Conservation (phyloP, 768 basidiomycete genomes). For the Coprinopsis marcescibilis region DNA sequence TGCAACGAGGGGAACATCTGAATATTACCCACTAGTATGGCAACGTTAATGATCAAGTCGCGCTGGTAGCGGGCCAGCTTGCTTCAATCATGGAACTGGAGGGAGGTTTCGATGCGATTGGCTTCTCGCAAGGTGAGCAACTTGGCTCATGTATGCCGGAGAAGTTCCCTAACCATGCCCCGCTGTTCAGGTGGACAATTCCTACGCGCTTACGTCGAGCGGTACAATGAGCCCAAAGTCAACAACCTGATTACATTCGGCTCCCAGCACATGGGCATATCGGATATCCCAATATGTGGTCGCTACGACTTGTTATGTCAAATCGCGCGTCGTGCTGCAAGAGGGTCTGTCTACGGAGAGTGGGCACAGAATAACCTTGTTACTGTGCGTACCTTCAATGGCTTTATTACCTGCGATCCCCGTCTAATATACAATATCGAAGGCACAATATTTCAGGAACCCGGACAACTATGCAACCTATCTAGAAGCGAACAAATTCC, state of each 20-base stretch:
- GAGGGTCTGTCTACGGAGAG: slow-evolving; percentile 57
- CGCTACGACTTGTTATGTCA: slow-evolving; percentile 67
- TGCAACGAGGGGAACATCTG: not conserved
- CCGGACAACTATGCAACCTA: slow-evolving; percentile 54
- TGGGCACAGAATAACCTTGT: slow-evolving; percentile 78
- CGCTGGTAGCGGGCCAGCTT: slow-evolving; percentile 59
- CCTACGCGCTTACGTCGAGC: slow-evolving; percentile 77
- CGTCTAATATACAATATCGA: not conserved
- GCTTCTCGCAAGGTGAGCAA: slow-evolving; percentile 71
- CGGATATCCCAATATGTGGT: slow-evolving; percentile 64
- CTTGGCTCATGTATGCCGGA: slow-evolving; percentile 8
- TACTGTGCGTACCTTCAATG: slow-evolving; percentile 40
- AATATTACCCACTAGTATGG: slow-evolving; percentile 53
- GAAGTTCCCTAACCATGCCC: not conserved
- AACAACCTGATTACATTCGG: slow-evolving; percentile 85
- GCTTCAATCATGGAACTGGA: slow-evolving; percentile 56
- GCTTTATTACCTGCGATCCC: no score
- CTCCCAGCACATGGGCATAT: slow-evolving; percentile 82
- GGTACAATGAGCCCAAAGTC: slow-evolving; percentile 66
- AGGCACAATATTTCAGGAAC: slow-evolving; percentile 90
- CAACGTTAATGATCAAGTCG: slow-evolving; percentile 67
- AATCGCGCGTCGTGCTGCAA: slow-evolving; percentile 54
- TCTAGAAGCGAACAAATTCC: slow-evolving; percentile 55
- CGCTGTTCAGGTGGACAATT: slow-evolving; percentile 65
- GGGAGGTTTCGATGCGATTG: slow-evolving; percentile 78